phyloP scores from a whole-genome alignment of 1,284 basidiomycete genomes.

The Phlebopus sp. region DNA sequence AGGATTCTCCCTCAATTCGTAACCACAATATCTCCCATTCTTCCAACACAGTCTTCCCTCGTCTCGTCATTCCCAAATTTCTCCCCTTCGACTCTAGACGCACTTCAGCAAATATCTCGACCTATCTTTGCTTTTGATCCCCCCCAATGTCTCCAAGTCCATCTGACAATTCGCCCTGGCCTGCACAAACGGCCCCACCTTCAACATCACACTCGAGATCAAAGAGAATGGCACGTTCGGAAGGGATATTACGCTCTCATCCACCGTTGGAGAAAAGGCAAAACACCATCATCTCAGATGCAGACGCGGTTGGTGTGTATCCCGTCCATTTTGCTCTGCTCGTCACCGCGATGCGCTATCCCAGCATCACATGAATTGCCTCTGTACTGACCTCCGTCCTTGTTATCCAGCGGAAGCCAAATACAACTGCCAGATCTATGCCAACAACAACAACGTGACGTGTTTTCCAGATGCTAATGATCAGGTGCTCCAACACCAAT shows the following conservation, averaged over 20 bases:
- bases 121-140: slow-evolving; percentile 21
- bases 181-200: slow-evolving; percentile 35
- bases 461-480: slow-evolving; percentile 62
- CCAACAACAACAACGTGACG: slow-evolving; percentile 67
- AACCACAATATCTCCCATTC: slow-evolving; percentile 20
- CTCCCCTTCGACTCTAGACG: slow-evolving; percentile 20
- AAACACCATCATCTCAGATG: slow-evolving; percentile 37
- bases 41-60: slow-evolving; percentile 10
- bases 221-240: slow-evolving; percentile 27
- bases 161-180: slow-evolving; percentile 35
- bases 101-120: slow-evolving; percentile 19
- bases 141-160: slow-evolving; percentile 35
- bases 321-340: slow-evolving; percentile 11
- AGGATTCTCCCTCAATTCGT: slow-evolving; percentile 7
- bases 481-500: slow-evolving; percentile 62
- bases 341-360: slow-evolving; percentile 25
- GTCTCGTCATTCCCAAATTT: slow-evolving; percentile 4
- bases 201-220: slow-evolving; percentile 22
- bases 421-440: slow-evolving; percentile 32
- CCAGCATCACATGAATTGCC: slow-evolving; percentile 28
- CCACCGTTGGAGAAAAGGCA: slow-evolving; percentile 19
- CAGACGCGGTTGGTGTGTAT: slow-evolving; percentile 41
- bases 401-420: slow-evolving; percentile 32
- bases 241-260: slow-evolving; percentile 13
- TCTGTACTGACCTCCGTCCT: slow-evolving; percentile 12